A percentile compares a stretch with the other conserved stretches of the same genome.
Evolutionary conservation across 192 early-diverging fungal species (phyloP).

Genomic region (Coemansia sp.): DNA sequence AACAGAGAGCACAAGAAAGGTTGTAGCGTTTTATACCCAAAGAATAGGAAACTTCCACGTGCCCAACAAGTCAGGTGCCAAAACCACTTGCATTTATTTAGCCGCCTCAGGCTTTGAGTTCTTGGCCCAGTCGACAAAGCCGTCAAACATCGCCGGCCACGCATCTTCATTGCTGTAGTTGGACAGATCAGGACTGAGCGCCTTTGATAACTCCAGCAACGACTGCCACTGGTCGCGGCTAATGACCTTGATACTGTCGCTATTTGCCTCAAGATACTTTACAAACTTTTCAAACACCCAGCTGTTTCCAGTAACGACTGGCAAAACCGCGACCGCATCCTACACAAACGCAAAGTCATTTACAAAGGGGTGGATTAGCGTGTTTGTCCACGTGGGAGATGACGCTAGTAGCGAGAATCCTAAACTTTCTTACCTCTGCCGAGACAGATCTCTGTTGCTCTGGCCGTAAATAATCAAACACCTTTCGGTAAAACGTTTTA

Average conservation of each 20-base stretch:
- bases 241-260: constrained; percentile 27
- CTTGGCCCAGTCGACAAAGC: constrained; percentile 39
- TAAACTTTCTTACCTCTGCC: constrained; percentile 32
- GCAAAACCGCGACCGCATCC: constrained; percentile 27
- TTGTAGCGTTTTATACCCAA: background rate
- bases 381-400: background rate
- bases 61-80: constrained; percentile 6
- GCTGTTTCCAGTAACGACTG: constrained; percentile 20
- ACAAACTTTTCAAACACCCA: constrained; percentile 40
- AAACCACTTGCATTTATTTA: background rate
- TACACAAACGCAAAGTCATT: constrained; percentile 21
- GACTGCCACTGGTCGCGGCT: constrained; percentile 53
- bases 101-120: background rate
- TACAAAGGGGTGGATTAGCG: background rate
- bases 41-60: constrained; percentile 13
- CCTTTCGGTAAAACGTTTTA: constrained; percentile 36
- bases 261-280: constrained; percentile 30
- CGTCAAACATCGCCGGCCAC: constrained; percentile 51
- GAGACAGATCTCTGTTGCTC: constrained; percentile 24
- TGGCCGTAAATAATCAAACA: constrained; percentile 34
- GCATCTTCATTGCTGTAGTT: constrained; percentile 49
- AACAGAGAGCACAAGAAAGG: background rate
- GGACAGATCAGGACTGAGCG: constrained; percentile 16
- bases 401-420: background rate
- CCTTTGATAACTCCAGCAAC: constrained; percentile 36